Evolutionary conservation across 495 filamentous ascomycete genomes (phyloP), one percentile per base, ranked within the genome.

Genomic region (Xylaria nigripes): DNA sequence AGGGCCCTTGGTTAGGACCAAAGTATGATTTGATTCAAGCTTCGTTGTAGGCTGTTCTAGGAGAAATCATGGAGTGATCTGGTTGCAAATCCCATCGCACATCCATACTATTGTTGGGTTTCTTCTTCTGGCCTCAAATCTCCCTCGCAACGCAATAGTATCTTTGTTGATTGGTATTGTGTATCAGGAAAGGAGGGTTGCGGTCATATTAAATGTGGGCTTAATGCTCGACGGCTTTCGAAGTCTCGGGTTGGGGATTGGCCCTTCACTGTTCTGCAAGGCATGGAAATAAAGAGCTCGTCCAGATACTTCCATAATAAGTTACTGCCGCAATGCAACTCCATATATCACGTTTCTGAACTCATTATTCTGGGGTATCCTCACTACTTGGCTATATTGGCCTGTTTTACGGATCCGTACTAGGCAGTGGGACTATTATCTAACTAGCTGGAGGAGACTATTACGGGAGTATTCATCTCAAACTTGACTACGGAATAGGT

Each of bases 21-120:
- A 21, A 24, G 16, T 36, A 45, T 48, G 24, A 48, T 46, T 54
- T 48, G 38, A 49, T 49, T 50, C 53, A 50, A 12, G 46, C 32
- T 50, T 32, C 21, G 44, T 42, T 32, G 16, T 9, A 12, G 45
- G 18, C 23, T 16, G 23, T 43, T 38, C 53, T 34, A 49, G 46
- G 45, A 50, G 53, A 50, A 48, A 40, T 23, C 51, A 32, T 30
- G 32, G 32, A 27, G 43, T 19, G 1, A 46, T 53, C 51, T 53
- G 29, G 32, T 38, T 46, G 51, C 23, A 25, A 53, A 45, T 53
- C 16, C 30, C n/a, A 16, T 18, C n/a, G 12, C 44, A 48, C 44
- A 29, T 40, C 36, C 36, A 40, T 40, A 44, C 6, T 46, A 22
- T n/a, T 22, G n/a, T 32, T 29, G 48, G 38, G 32, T 50, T 51